Base-by-base conservation (phyloP, 441 rosid species). In the Populus trichocarpa region DNA sequence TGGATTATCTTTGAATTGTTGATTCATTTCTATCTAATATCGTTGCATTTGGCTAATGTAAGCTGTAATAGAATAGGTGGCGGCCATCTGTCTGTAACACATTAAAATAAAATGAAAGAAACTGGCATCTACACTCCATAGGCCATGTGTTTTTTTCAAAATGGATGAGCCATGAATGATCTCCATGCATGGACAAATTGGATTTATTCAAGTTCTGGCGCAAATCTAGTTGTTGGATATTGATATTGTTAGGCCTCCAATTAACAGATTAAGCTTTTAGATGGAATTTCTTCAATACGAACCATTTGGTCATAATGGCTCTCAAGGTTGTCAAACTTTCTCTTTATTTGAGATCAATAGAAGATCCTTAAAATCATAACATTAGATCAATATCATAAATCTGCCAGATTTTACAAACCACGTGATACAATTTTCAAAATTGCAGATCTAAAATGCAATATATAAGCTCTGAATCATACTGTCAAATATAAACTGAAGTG, bases 21-120 rank as follows among this genome's bases (percentile, higher is more conserved):
- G 65, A 59, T 69, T 73, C 42, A 38, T 38, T 71, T 69, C 75
- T 8, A 30, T 36, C 69, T 42, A 73, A 68, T 53, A 69, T 18
- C 10, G 10, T 66, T 70, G 25, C 33, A 73, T n/a, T 0, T 38
- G 50, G 23, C 23, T 70, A 28, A 16, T 25, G 38, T 22, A 57
- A 59, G n/a, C 70, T 36, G 22, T 36, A 61, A 40, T 23, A 14
- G 57, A 59, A 36, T 69, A 28, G 25, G 12, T 75, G 3, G 20
- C 46, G 7, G 10, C 30, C n/a, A 26, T 5, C 26, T 40, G 61
- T 35, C 30, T 63, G 23, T 20, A 36, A 12, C 50, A 5, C 12
- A n/a, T n/a, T 32, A 5, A 14, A 35, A 3, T 53, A 28, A 38
- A 61, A 8, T 65, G 35, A 26, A 30, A 69, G 28, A 36, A 22